A percentile compares a stretch with the other conserved stretches of the same genome.
Conservation (phyloP, 1,139 yeast genomes). For the Entelexis paramagnoliae region DNA sequence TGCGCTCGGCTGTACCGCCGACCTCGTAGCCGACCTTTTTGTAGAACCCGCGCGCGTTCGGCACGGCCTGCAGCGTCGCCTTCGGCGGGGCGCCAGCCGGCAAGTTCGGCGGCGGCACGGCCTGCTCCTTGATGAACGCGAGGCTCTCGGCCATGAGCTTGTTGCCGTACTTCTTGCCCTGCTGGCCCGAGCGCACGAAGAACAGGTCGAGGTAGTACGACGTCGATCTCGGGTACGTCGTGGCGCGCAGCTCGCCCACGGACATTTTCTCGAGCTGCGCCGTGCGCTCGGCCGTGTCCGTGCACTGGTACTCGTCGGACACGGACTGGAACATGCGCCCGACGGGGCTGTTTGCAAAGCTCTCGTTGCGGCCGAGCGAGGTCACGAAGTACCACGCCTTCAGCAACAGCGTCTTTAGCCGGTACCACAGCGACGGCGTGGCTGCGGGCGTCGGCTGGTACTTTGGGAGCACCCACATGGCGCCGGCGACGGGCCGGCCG, state of each 20-base stretch:
- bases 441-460: slow-evolving; percentile 5
- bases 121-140: neutral
- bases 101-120: slow-evolving; percentile 12
- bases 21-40: slow-evolving; percentile 6
- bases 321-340: neutral
- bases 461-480: slow-evolving; percentile 13
- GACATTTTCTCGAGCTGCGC: slow-evolving; percentile 5
- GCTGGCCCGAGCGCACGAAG: slow-evolving; percentile 16
- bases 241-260: slow-evolving; percentile 3
- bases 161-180: slow-evolving; percentile 16
- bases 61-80: slow-evolving; percentile 14
- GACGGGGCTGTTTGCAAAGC: neutral
- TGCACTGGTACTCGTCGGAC: neutral
- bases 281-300: neutral
- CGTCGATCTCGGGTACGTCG: slow-evolving; percentile 13
- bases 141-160: slow-evolving; percentile 7
- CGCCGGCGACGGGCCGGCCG: slow-evolving; percentile 13
- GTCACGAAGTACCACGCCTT: neutral
- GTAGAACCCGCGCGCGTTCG: slow-evolving; percentile 18
- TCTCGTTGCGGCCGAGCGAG: neutral
- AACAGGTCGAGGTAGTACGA: slow-evolving; percentile 10
- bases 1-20: slow-evolving; percentile 5
- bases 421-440: slow-evolving; percentile 3
- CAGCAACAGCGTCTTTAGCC: neutral
- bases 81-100: slow-evolving; percentile 14